phyloP scores from a whole-genome alignment of 495 filamentous ascomycete genomes.

The Penicillium tannophilum region DNA sequence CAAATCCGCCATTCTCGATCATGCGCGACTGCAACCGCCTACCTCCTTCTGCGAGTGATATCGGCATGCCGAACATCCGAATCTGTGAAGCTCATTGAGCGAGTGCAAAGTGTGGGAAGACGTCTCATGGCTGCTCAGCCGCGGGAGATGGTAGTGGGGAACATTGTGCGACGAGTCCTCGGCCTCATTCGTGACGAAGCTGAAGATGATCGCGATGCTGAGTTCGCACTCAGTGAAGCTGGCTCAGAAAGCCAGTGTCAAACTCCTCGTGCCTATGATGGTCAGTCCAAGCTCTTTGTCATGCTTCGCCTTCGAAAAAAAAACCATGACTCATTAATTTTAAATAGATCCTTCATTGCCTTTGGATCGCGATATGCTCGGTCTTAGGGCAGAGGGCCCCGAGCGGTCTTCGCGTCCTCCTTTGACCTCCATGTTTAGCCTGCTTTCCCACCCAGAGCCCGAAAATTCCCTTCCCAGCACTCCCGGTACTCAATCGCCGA shows the following conservation, averaged over 20 bases:
- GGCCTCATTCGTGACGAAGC: constrained; percentile 90
- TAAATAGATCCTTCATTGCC: constrained; percentile 36
- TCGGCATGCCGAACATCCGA: constrained; percentile 66
- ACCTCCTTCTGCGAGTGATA: constrained; percentile 82
- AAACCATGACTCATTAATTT: constrained; percentile 16
- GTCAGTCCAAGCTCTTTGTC: constrained; percentile 28
- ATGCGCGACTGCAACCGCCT: constrained; percentile 87
- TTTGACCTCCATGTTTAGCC: constrained; percentile 79
- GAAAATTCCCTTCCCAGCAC: constrained; percentile 48
- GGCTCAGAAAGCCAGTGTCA: constrained; percentile 52
- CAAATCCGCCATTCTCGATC: constrained; percentile 85
- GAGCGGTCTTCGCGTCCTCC: constrained; percentile 53
- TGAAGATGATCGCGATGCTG: constrained; percentile 74
- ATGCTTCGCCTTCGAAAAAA: constrained; percentile 4
- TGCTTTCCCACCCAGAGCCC: constrained; percentile 65
- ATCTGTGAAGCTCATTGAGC: constrained; percentile 73
- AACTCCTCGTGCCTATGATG: constrained; percentile 45
- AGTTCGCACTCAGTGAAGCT: constrained; percentile 56
- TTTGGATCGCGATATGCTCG: constrained; percentile 36
- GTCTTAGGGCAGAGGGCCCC: constrained; percentile 35
- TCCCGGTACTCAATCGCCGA: constrained; percentile 45
- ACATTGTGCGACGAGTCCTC: constrained; percentile 86
- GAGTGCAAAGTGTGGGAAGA: constrained; percentile 73
- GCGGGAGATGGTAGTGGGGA: constrained; percentile 86
- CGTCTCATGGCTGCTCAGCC: constrained; percentile 80